Base-by-base conservation (phyloP, 2,329 filamentous ascomycete species). In the Tolypocladium ovalisporum region DNA sequence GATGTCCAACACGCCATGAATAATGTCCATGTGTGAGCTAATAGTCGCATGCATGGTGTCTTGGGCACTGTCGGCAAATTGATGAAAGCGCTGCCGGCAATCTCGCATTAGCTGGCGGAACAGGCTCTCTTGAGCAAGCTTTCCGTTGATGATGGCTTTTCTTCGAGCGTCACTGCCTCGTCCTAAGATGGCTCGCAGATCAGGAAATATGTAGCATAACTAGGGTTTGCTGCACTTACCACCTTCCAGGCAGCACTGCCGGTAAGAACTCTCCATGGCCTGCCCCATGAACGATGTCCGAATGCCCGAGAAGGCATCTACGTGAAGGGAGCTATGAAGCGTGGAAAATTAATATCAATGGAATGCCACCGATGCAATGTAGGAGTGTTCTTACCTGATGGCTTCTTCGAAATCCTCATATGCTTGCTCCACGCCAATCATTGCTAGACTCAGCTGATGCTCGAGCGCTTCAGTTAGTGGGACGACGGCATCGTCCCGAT, bases 261-360 rank as follows among this genome's bases (percentile, higher is more conserved):
- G 54, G 39, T 77, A 77, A 0, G 70, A 61, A 0, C 27, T 22
- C 37, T 73, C 66, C 73, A 77, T 73, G 0, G 65, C 62, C 55
- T 66, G 57, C 0, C 72, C 72, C 4, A 76, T 67, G 13, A 72
- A 63, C 0, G 75, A 75, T 1, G 67, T 76, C 19, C 66, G 65
- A 19, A 75, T 64, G 7, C 70, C 64, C 0, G 73, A 70, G 4
- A 76, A 61, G 0, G 66, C 65, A 49, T 73, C 66, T 4, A 66
- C 71, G 27, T 64, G 64, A 4, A 76, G 60, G 3, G 60, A 62
- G 1, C 74, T 76, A 39, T 0, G 8, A 17, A n/a, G n/a, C n/a
- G n/a, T n/a, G n/a, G 17, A 22, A 52, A 24, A 54, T 39, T 35
- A 37, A 37, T 54, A 22, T 13, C n/a, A 7, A 17, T 12, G 22